Conservation (phyloP, 1,284 basidiomycete species). For the Cryptococcus jaspeensis region DNA sequence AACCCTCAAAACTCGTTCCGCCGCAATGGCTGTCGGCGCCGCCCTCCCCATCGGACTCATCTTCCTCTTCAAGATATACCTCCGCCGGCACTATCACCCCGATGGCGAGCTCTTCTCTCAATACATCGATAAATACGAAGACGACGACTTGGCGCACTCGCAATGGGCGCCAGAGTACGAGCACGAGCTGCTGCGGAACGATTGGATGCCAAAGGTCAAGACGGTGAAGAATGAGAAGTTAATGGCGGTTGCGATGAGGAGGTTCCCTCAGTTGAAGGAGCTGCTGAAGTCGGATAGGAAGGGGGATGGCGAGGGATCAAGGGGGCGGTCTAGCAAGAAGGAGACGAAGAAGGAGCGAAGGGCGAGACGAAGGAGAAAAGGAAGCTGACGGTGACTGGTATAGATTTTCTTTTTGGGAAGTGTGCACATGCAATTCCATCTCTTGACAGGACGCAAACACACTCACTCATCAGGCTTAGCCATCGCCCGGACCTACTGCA, state of each 20-base stretch:
- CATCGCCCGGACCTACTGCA: no score
- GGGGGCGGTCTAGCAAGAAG: no score
- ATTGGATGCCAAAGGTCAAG: conserved; percentile 21
- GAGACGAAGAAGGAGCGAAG: no score
- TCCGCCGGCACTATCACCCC: conserved; percentile 14
- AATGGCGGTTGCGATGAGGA: conserved; percentile 7
- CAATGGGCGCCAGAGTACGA: conserved; percentile 9
- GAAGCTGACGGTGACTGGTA: no score
- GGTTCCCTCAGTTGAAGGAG: conserved; percentile 10
- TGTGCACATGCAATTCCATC: no score
- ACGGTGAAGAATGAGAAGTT: conserved; percentile 12
- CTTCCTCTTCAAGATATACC: conserved; percentile 14
- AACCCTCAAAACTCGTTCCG: conserved; percentile 16
- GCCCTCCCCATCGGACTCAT: conserved; percentile 14
- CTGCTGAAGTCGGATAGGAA: conserved; percentile 2
- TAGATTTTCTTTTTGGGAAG: no score
- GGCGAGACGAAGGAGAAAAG: no score
- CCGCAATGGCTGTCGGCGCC: conserved; percentile 12
- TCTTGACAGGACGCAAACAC: no score
- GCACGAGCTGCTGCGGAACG: conserved; percentile 13
- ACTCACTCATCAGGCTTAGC: no score
- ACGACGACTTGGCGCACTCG: background rate
- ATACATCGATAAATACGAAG: conserved; percentile 8
- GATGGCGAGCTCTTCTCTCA: conserved; percentile 9
- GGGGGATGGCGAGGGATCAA: background rate